These are phyloP conservation scores for Heterobasidion parviporum DNA, from an alignment of 1,284 basidiomycete genomes.

Conservation along the genomic window DNA sequence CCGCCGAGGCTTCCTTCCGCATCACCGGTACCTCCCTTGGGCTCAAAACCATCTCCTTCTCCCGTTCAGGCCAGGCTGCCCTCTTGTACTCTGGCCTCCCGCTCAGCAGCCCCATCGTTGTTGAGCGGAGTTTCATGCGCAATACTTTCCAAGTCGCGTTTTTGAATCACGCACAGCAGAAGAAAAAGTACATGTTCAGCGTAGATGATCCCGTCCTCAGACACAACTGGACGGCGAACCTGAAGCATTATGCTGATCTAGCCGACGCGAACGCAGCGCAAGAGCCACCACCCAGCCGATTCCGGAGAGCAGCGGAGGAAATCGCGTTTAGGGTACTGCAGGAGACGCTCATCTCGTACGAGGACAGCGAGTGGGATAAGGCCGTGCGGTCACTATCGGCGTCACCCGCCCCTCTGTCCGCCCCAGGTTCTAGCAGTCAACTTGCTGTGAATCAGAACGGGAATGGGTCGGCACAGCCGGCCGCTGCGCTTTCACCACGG, in stretches of 20 bases:
- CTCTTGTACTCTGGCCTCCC: conserved; percentile 75
- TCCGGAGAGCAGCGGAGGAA: conserved; percentile 57
- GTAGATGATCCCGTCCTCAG: conserved; percentile 70
- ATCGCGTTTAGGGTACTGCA: conserved; percentile 78
- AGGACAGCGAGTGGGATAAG: conserved; percentile 10
- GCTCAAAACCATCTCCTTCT: conserved; percentile 71
- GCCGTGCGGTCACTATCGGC: conserved; percentile 17
- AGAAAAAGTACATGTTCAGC: conserved; percentile 90
- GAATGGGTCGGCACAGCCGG: conserved; percentile 1
- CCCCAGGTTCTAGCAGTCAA: neutral
- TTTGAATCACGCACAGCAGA: conserved; percentile 55
- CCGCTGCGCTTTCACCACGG: conserved; percentile 9
- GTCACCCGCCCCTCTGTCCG: conserved; percentile 14
- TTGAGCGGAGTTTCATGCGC: conserved; percentile 90
- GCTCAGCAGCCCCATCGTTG: conserved; percentile 62
- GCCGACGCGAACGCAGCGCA: conserved; percentile 25
- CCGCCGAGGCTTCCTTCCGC: conserved; percentile 77
- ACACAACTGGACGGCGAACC: conserved; percentile 64
- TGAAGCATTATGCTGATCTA: conserved; percentile 63
- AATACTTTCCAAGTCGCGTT: conserved; percentile 91
- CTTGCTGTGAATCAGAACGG: conserved; percentile 8
- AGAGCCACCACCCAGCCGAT: conserved; percentile 33
- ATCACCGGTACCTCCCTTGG: conserved; percentile 81
- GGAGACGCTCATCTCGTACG: conserved; percentile 59
- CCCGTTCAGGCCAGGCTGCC: conserved; percentile 73